Base-by-base conservation (phyloP, 169 alveolate genomes). In the Plasmodium inui region DNA sequence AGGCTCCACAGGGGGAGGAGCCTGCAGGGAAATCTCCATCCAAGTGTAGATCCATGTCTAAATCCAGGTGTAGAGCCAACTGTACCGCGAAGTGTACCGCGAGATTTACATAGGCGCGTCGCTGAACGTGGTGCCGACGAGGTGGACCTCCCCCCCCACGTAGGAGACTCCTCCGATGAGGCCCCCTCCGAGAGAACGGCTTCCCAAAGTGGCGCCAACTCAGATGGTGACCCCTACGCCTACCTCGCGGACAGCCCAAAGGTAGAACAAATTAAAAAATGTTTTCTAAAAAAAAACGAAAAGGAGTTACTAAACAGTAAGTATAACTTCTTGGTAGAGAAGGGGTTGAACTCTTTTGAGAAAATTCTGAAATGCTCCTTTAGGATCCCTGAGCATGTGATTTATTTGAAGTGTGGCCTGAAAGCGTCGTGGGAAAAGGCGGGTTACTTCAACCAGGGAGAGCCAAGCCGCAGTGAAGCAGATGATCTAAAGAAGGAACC, bases 311-410 rank as follows among this genome's bases (percentile, higher is more conserved):
- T 88, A 32, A 78, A 78, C 34, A 88, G 94, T 41, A 79, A 88
- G 28, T 88, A 88, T 19, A 30, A 1, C 71, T 88, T 88, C 73
- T 53, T 88, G 14, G 74, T 39, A 67, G 41, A 88, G 4, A 61
- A 80, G 1, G 71, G 57, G 22, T 57, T 88, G 32, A 88, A 88
- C 72, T 32, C 70, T 5, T 78, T 88, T 88, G 90, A 57, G 39
- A 88, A 88, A 17, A 46, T 88, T 57, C 79, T 88, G 44, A 88
- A 88, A 79, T 88, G 82, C 72, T 19, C 94, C 28, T 79, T 79
- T 79, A 78, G 94, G 12, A 72, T 88, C 17, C 94, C 94, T 39
- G 94, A 88, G 53, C 55, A 79, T 57, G 55, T 88, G 17, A 61
- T 88, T 30, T 78, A 88, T 44, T 28, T 88, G 37, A 80, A 30